Conservation (phyloP, 129 eudicot genomes). For the Daucus carota region DH1_v3.0 NC_030381.2:53340001-53340500, state of each 20-base stretch:
- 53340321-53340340: neutral
- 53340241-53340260: neutral
- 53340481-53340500: too few species aligned
- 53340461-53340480: too few species aligned
- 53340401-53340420: too few species aligned
- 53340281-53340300: constrained; percentile 4
- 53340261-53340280: neutral
- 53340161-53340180: neutral
- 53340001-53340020: neutral
- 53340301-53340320: neutral
- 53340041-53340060: neutral
- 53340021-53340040: neutral
- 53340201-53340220: neutral
- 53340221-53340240: neutral
- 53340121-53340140: neutral
- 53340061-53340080: neutral
- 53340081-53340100: neutral
- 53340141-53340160: neutral
- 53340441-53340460: too few species aligned
- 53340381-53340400: too few species aligned
- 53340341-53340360: neutral
- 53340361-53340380: neutral
- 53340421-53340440: too few species aligned
- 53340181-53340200: neutral
- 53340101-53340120: neutral